These are phyloP conservation scores for Rauvolfia tetraphylla DNA, from an alignment of 257 asterid genomes.

Conservation along the genomic window DNA sequence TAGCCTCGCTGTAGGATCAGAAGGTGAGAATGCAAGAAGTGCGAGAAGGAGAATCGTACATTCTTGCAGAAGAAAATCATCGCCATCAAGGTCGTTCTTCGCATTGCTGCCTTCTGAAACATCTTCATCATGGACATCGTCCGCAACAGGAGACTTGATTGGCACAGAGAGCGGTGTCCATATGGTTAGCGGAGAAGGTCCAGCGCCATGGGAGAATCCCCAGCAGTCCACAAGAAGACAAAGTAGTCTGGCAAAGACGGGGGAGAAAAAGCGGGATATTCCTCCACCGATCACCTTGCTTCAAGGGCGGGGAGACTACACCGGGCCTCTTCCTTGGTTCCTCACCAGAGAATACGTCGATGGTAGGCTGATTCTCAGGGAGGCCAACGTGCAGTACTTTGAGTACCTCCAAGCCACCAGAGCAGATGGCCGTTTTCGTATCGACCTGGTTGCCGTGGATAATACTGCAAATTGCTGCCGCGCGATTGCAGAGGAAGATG, in stretches of 20 bases:
- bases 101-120: neutral
- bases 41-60: neutral
- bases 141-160: slow-evolving; percentile 14
- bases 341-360: slow-evolving; percentile 6
- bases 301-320: neutral
- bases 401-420: neutral
- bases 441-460: too few species aligned
- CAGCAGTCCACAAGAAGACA: neutral
- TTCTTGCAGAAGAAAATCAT: neutral
- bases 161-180: slow-evolving; percentile 22
- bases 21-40: neutral
- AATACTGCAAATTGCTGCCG: too few species aligned
- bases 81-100: neutral
- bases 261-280: neutral
- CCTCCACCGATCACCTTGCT: slow-evolving; percentile 17
- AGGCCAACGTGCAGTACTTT: neutral
- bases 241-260: neutral
- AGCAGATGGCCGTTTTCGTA: too few species aligned
- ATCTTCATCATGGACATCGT: slow-evolving; percentile 14
- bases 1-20: neutral
- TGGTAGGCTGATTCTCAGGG: slow-evolving; percentile 13
- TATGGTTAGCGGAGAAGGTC: slow-evolving; percentile 2
- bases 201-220: neutral
- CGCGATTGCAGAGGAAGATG: too few species aligned
- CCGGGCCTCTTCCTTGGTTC: neutral